phyloP scores from a whole-genome alignment of 2,329 filamentous ascomycete species.

The Pseudogymnoascus sp. region DNA sequence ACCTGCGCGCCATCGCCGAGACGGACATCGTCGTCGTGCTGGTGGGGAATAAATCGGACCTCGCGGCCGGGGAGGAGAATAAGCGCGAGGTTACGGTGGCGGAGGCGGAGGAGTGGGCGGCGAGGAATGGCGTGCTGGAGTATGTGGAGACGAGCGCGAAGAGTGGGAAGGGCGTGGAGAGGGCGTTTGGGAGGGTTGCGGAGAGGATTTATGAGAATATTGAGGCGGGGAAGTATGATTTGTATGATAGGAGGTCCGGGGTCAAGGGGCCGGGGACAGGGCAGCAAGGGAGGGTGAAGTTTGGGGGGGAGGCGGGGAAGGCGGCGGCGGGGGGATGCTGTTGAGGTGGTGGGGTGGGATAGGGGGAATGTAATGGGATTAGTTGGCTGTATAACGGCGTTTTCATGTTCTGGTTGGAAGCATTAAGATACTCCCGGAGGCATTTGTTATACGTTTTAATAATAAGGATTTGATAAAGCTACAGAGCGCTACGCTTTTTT shows the following conservation, averaged over 20 bases:
- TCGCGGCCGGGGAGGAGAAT: constrained; percentile 50
- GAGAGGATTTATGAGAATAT: constrained; percentile 97
- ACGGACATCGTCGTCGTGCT: constrained; percentile 90
- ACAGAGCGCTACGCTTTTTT: background rate
- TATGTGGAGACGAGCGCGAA: constrained; percentile 97
- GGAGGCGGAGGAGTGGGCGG: constrained; percentile 88
- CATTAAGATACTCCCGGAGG: constrained; percentile 2
- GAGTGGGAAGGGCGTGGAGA: constrained; percentile 87
- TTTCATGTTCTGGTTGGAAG: constrained; percentile 2
- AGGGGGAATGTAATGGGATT: background rate
- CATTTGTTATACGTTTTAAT: constrained; percentile 4
- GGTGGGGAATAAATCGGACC: constrained; percentile 90
- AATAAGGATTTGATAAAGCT: background rate
- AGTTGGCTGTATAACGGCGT: background rate
- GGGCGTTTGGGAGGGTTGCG: constrained; percentile 85
- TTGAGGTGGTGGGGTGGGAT: constrained; percentile 7
- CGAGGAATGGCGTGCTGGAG: constrained; percentile 73
- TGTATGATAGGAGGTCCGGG: constrained; percentile 85
- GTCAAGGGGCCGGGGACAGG: constrained; percentile 74
- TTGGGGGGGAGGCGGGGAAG: no score
- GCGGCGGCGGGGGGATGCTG: no score
- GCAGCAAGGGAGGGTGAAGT: no score
- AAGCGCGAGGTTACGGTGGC: constrained; percentile 70
- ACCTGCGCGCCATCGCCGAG: constrained; percentile 89
- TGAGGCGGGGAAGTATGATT: constrained; percentile 62